Conservation (phyloP, 106 monocot species). For the Dioscorea dumetorum region DNA sequence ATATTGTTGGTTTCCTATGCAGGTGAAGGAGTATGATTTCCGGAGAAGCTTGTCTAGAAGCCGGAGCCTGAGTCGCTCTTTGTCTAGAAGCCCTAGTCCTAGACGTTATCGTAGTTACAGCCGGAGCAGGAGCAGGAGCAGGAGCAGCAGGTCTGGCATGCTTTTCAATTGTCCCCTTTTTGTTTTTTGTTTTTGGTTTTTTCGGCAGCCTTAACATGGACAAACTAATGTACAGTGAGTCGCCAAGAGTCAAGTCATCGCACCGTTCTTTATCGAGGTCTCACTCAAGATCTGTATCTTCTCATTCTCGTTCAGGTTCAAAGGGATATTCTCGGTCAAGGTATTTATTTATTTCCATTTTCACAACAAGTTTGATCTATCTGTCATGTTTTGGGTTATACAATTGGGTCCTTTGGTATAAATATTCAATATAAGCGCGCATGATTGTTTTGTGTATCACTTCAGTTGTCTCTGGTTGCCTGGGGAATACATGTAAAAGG, state of each 20-base stretch:
- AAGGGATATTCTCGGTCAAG: constrained; percentile 40
- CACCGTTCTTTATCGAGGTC: constrained; percentile 38
- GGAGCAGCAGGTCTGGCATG: constrained; percentile 25
- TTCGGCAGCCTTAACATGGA: not conserved
- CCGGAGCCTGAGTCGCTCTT: constrained; percentile 40
- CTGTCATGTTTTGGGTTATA: not conserved
- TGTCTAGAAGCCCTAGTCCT: constrained; percentile 48
- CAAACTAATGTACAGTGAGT: constrained; percentile 38
- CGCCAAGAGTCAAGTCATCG: constrained; percentile 38
- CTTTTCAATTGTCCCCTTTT: not conserved
- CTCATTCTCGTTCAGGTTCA: constrained; percentile 39
- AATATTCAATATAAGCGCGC: not conserved
- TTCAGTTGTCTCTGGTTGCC: no score
- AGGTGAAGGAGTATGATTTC: constrained; percentile 72
- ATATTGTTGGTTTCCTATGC: not conserved
- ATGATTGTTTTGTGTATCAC: not conserved
- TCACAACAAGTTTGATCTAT: not conserved
- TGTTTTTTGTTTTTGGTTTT: not conserved
- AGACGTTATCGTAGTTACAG: constrained; percentile 33
- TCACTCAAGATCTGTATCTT: constrained; percentile 38
- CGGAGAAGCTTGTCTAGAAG: constrained; percentile 45
- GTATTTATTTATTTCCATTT: constrained; percentile 18
- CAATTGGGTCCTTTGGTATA: not conserved
- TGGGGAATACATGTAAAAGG: not conserved
- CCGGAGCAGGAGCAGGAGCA: constrained; percentile 35